These are phyloP conservation scores for Globisporangium abappressorium DNA, from an alignment of 352 stramenopile genomes.

Conservation along the genomic window DNA sequence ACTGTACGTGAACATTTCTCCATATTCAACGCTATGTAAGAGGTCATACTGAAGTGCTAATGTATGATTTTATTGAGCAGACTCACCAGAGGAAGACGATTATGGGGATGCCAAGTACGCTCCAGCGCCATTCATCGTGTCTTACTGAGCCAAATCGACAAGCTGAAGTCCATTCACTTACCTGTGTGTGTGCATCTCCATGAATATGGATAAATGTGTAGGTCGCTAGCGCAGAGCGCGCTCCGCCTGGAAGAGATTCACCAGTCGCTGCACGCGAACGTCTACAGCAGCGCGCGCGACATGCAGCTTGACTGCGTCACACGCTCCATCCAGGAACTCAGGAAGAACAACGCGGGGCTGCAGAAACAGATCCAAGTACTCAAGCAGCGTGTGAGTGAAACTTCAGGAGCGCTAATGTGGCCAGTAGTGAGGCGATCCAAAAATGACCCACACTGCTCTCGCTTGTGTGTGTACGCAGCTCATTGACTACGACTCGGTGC, in stretches of 20 bases:
- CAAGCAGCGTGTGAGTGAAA: slow-evolving; percentile 39
- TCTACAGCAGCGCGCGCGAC: slow-evolving; percentile 41
- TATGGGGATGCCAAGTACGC: slow-evolving; percentile 24
- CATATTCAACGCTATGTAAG: no score
- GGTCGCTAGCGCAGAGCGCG: slow-evolving; percentile 46
- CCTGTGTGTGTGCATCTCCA: neutral
- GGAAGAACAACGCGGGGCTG: slow-evolving; percentile 33
- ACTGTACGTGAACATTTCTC: slow-evolving; percentile 18
- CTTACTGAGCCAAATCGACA: neutral
- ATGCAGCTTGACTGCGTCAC: slow-evolving; percentile 43
- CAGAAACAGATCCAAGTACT: slow-evolving; percentile 46
- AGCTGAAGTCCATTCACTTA: neutral
- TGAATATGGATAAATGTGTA: slow-evolving; percentile 3
- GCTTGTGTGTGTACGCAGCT: slow-evolving; percentile 26
- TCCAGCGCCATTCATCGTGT: neutral
- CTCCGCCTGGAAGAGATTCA: slow-evolving; percentile 56
- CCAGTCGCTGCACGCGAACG: slow-evolving; percentile 47
- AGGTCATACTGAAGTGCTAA: neutral
- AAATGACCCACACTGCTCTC: neutral
- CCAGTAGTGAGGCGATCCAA: neutral
- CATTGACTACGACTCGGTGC: slow-evolving; percentile 71
- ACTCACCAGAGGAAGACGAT: slow-evolving; percentile 21
- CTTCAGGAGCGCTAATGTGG: neutral
- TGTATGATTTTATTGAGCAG: slow-evolving; percentile 4
- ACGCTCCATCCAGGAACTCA: slow-evolving; percentile 42